Evolutionary conservation across 2,329 filamentous ascomycete species (phyloP).

Genomic region (Xylariaceae sp.): DNA sequence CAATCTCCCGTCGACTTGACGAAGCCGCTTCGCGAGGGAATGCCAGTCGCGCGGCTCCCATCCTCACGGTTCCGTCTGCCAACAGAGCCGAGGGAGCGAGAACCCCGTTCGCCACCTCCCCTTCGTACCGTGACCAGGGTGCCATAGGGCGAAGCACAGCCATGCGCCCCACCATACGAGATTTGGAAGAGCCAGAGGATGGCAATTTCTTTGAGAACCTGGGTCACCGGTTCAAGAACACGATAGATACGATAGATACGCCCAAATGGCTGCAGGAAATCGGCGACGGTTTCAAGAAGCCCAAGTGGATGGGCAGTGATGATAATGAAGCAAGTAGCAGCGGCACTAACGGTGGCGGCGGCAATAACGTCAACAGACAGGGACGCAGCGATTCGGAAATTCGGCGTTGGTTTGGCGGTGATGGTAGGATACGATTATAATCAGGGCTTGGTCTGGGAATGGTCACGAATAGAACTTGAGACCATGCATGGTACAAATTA

Average conservation of each 20-base stretch:
- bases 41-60: conserved; percentile 36
- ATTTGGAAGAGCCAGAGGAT: conserved; percentile 60
- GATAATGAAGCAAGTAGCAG: conserved; percentile 43
- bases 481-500: too few relatives aligned
- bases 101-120: conserved; percentile 41
- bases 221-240: conserved; percentile 84
- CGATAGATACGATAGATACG: conserved; percentile 75
- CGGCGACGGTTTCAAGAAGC: conserved; percentile 65
- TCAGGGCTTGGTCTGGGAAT: neutral
- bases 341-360: conserved; percentile 20
- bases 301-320: conserved; percentile 69
- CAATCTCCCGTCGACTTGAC: conserved; percentile 46
- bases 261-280: conserved; percentile 80
- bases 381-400: conserved; percentile 38
- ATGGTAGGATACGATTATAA: conserved; percentile 31
- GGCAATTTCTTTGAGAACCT: conserved; percentile 82
- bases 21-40: conserved; percentile 34
- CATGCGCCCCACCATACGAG: conserved; percentile 31
- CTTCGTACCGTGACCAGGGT: conserved; percentile 28
- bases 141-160: conserved; percentile 25
- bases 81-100: conserved; percentile 32
- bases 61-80: conserved; percentile 42
- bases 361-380: conserved; percentile 16
- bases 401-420: conserved; percentile 55
- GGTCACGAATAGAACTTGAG: conserved; percentile 1